phyloP scores from a whole-genome alignment of 2,329 filamentous ascomycete species.

The Alternaria solani region DNA sequence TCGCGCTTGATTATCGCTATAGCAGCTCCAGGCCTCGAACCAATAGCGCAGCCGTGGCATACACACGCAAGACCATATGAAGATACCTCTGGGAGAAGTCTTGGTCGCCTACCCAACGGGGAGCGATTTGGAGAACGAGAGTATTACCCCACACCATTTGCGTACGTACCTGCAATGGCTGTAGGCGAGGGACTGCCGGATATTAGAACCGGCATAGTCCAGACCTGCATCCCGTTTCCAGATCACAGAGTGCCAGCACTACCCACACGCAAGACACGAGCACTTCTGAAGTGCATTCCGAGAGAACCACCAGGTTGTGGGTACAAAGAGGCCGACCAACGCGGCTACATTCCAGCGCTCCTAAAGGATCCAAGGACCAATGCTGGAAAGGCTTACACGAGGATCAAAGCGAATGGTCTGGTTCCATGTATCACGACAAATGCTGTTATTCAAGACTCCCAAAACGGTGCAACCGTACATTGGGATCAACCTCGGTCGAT shows the following conservation, averaged over 20 bases:
- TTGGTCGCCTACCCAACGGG: conserved; percentile 59
- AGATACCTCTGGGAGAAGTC: conserved; percentile 37
- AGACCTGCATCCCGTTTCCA: conserved; percentile 70
- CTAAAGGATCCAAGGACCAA: conserved; percentile 30
- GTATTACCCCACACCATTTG: conserved; percentile 66
- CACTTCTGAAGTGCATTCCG: conserved; percentile 67
- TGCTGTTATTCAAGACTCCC: conserved; percentile 61
- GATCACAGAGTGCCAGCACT: conserved; percentile 66
- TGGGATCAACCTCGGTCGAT: conserved; percentile 70
- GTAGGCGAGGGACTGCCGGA: conserved; percentile 67
- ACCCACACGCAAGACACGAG: conserved; percentile 43
- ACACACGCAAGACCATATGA: conserved; percentile 69
- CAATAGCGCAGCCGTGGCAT: conserved; percentile 64
- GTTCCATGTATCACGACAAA: conserved; percentile 71
- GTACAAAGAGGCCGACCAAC: conserved; percentile 46
- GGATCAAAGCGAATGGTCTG: conserved; percentile 62
- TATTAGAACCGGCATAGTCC: conserved; percentile 68
- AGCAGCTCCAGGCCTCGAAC: conserved; percentile 69
- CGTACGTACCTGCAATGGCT: conserved; percentile 62
- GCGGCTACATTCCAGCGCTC: conserved; percentile 42
- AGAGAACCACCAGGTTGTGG: conserved; percentile 55
- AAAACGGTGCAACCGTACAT: conserved; percentile 66
- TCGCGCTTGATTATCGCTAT: conserved; percentile 75
- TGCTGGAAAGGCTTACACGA: conserved; percentile 55
- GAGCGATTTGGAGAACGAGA: conserved; percentile 65